Base-by-base conservation (phyloP, 2,329 filamentous ascomycete genomes). In the Fusarium palustre region DNA sequence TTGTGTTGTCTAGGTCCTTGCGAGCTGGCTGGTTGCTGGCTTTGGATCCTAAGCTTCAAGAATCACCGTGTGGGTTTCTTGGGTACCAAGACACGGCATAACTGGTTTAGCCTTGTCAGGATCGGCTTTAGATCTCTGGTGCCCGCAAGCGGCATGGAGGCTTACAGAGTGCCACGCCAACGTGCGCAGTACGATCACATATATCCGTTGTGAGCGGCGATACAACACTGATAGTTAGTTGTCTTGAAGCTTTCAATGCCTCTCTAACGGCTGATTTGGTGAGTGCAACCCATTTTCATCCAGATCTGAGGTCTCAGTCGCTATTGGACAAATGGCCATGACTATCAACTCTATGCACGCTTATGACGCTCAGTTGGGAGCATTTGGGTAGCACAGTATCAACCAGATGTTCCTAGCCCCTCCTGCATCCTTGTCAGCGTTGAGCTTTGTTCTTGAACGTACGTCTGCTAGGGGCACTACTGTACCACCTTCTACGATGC, bases 301-400 rank as follows among this genome's bases (percentile, higher is more conserved):
- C 53, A 34, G 46, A n/a, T 16, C 20, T 39, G 38, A 39, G 34
- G 49, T 48, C 59, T 68, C 50, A 39, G 33, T 50, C 39, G 41
- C 16, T 47, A 39, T 60, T 69, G 66, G 66, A 65, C 61, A 54
- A 61, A 69, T 57, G 65, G 69, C 65, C 55, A 62, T 57, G 49
- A 24, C 10, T 28, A 48, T 33, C 18, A 48, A 42, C 30, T 43
- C 46, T 56, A 70, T 59, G 55, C 48, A 20, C 24, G 39, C 60
- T 43, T 54, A 24, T 18, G 48, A 54, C 45, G 30, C 25, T 54
- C 34, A 55, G 25, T 16, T 46, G 33, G 20, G 58, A 7, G 24
- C 34, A 55, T 30, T n/a, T 49, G 36, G 20, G 58, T 8, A 31
- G 34, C 39, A 53, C 38, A 34, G 16, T 49, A 49, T 13, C 47